Evolutionary conservation across 2,329 filamentous ascomycete genomes (phyloP).

Genomic region (Claviceps humidiphila): DNA sequence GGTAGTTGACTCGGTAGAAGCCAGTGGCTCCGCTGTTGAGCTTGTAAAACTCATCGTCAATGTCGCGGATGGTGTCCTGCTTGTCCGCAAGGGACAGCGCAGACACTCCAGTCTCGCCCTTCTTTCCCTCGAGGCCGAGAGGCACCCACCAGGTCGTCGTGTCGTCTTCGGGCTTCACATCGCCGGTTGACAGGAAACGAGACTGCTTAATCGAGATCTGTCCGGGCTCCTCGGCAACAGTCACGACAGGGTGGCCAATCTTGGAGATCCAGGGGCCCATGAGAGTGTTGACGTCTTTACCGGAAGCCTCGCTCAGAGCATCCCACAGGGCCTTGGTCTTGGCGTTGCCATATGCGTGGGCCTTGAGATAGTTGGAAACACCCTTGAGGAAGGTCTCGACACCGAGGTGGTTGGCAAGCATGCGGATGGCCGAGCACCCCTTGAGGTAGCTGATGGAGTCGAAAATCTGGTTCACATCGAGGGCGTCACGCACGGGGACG

Average conservation of each 20-base stretch:
- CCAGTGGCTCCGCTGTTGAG: slow-evolving; percentile 81
- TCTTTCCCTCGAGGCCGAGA: slow-evolving; percentile 67
- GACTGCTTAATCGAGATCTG: slow-evolving; percentile 74
- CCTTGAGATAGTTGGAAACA: slow-evolving; percentile 78
- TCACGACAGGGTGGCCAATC: slow-evolving; percentile 87
- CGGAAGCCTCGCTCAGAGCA: slow-evolving; percentile 75
- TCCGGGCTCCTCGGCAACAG: slow-evolving; percentile 68
- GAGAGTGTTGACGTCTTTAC: slow-evolving; percentile 69
- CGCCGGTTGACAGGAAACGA: slow-evolving; percentile 82
- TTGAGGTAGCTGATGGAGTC: slow-evolving; percentile 95
- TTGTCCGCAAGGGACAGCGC: slow-evolving; percentile 60
- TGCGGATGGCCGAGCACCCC: slow-evolving; percentile 90
- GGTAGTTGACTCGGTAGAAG: slow-evolving; percentile 88
- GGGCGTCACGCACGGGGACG: slow-evolving; percentile 81
- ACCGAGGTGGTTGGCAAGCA: slow-evolving; percentile 84
- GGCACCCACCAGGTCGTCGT: slow-evolving; percentile 93
- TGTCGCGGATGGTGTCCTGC: slow-evolving; percentile 59
- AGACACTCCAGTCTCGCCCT: slow-evolving; percentile 47
- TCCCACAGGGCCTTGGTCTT: slow-evolving; percentile 87
- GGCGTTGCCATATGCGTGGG: slow-evolving; percentile 79
- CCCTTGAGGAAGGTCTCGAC: slow-evolving; percentile 81
- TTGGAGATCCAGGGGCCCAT: slow-evolving; percentile 95
- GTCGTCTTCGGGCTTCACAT: slow-evolving; percentile 83
- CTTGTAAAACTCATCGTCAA: slow-evolving; percentile 80
- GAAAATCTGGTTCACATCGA: slow-evolving; percentile 97